A percentile compares a stretch with the other conserved stretches of the same genome.
Conservation (phyloP, 306 rosid genomes). For the Crataegus laevigata region DNA sequence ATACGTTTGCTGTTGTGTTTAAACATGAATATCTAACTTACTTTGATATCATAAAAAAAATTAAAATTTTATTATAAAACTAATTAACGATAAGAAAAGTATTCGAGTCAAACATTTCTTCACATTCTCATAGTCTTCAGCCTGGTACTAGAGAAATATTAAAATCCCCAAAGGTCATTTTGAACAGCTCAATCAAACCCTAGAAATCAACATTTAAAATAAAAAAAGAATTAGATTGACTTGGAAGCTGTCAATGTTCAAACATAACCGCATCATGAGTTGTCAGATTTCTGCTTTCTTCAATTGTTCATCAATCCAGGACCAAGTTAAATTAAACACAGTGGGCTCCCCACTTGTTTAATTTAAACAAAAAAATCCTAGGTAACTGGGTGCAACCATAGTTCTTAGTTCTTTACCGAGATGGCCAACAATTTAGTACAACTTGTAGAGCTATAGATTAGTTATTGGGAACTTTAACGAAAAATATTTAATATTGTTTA, state of each 20-base stretch:
- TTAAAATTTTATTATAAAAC: no score
- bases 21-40: no score
- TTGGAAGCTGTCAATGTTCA: constrained; percentile 25
- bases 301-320: neutral
- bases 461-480: no score
- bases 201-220: constrained; percentile 14
- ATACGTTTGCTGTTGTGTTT: no score
- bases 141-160: neutral
- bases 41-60: no score
- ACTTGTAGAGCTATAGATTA: neutral
- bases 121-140: neutral
- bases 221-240: neutral
- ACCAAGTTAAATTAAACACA: constrained; percentile 10
- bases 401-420: neutral
- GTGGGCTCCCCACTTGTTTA: constrained; percentile 3
- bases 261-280: constrained; percentile 19
- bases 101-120: no score
- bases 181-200: constrained; percentile 30
- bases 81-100: no score
- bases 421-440: neutral
- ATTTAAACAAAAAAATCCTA: neutral
- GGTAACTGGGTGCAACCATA: neutral
- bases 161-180: constrained; percentile 1
- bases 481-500: no score
- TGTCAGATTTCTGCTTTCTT: constrained; percentile 18